Base-by-base conservation (phyloP, 768 basidiomycete genomes). In the Hygrophoropsis aurantiaca region DNA sequence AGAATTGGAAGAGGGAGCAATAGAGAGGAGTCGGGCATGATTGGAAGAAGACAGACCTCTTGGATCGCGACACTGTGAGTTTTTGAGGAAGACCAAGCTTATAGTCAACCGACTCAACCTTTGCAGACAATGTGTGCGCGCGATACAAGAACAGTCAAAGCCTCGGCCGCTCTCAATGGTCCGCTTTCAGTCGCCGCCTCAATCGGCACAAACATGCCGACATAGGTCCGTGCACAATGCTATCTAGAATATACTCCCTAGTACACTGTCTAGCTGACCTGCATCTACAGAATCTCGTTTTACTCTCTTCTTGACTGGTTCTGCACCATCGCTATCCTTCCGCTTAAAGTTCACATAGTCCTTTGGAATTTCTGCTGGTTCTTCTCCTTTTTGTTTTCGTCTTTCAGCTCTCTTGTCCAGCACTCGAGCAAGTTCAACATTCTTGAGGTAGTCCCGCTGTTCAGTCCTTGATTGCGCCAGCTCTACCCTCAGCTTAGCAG, bases 381-480 rank as follows among this genome's bases (percentile, higher is more conserved):
- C 78, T 52, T 80, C 76, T 3, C 80, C 81, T 53, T 72, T 79
- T 61, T 79, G 75, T 49, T 68, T 75, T 60, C 83, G 82, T 61
- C 78, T 80, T 57, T 82, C 78, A 25, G 76, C 81, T n/a, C 89
- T 83, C 61, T 90, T 93, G 53, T 88, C 85, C 56, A 93, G 64
- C 34, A 94, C 83, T 10, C 86, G 81, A 2, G 94, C 94, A 15
- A 94, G 80, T 61, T 97, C 95, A 23, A 99, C 97, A 51, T 97
- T 94, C 63, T 80, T 82, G 44, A 98, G 79, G 66, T 99, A 98
- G 30, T 94, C 90, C 37, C 82, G 81, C 62, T 99, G 94, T 67
- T 98, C 97, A 24, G 79, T 71, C 59, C 77, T 82, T 19, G 93
- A 95, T 58, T 94, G 87, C 0, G 90, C 80, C 20, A 99, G 78